Evolutionary conservation across 441 rosid species (phyloP).

Genomic region (Pelargonium australe): DNA sequence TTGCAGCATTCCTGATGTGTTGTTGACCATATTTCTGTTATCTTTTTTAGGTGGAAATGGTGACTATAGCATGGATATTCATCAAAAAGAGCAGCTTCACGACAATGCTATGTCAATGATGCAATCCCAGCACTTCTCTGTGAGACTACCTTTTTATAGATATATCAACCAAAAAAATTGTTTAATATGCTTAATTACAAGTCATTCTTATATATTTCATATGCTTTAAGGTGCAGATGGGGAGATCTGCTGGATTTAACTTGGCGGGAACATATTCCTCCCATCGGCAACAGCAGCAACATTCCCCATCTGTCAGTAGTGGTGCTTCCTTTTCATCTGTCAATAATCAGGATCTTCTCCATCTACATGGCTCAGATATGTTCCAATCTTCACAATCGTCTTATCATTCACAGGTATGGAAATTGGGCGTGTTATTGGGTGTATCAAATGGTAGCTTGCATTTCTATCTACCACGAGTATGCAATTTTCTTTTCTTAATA

Average conservation of each 20-base stretch:
- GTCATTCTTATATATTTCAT: slow-evolving; percentile 5
- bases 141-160: slow-evolving; percentile 35
- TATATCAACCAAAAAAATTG: slow-evolving; percentile 12
- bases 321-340: slow-evolving; percentile 53
- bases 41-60: slow-evolving; percentile 70
- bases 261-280: slow-evolving; percentile 66
- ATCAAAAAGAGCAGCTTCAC: slow-evolving; percentile 92
- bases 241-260: slow-evolving; percentile 82
- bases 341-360: slow-evolving; percentile 67
- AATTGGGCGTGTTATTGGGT: not conserved
- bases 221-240: slow-evolving; percentile 52
- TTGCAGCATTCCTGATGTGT: not conserved
- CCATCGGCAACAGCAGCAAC: slow-evolving; percentile 85
- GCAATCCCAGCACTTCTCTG: slow-evolving; percentile 95
- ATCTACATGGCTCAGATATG: slow-evolving; percentile 66
- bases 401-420: slow-evolving; percentile 79
- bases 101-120: slow-evolving; percentile 79
- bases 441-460: not conserved
- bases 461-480: not conserved
- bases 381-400: slow-evolving; percentile 68
- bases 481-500: not conserved
- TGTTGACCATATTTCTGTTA: slow-evolving; percentile 27
- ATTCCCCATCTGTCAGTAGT: slow-evolving; percentile 62
- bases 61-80: slow-evolving; percentile 83
- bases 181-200: slow-evolving; percentile 6